These are phyloP conservation scores for Helicocarpus griseus DNA, from an alignment of 2,329 filamentous ascomycete genomes.

Conservation along the genomic window DNA sequence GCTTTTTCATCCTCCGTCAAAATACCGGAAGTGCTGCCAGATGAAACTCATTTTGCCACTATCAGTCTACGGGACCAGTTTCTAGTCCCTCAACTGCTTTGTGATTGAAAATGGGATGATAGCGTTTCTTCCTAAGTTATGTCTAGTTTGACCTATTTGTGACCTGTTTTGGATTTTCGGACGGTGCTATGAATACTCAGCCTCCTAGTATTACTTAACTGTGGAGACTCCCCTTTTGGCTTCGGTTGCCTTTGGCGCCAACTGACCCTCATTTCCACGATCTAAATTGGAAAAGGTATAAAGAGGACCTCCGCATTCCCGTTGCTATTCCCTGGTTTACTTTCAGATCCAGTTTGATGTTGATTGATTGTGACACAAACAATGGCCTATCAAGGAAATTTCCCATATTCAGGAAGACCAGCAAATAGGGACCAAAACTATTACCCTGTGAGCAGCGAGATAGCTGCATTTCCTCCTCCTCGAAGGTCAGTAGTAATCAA, in stretches of 20 bases:
- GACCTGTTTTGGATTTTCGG: neutral
- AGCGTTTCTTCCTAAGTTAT: neutral
- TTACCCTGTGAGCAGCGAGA: conserved; percentile 8
- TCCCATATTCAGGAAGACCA: conserved; percentile 8
- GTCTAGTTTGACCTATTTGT: neutral
- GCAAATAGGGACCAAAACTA: conserved; percentile 8
- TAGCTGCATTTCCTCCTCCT: conserved; percentile 11
- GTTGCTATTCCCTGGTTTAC: neutral
- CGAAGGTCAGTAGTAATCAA: conserved; percentile 11
- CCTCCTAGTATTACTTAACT: neutral
- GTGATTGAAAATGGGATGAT: neutral
- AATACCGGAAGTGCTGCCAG: neutral
- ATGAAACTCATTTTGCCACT: neutral
- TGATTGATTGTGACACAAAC: conserved; percentile 5
- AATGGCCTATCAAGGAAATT: conserved; percentile 12
- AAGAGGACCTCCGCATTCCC: neutral
- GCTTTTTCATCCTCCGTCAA: neutral
- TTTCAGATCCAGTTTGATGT: neutral
- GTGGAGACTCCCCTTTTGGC: neutral
- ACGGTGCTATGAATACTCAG: neutral
- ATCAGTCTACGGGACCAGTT: neutral
- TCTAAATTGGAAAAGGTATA: neutral
- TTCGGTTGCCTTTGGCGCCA: neutral
- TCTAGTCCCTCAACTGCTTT: neutral
- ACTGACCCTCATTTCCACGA: neutral